Evolutionary conservation across 805 yeast genomes (phyloP).

Genomic region (Cyberlindnera nakhonratchasimensis): DNA sequence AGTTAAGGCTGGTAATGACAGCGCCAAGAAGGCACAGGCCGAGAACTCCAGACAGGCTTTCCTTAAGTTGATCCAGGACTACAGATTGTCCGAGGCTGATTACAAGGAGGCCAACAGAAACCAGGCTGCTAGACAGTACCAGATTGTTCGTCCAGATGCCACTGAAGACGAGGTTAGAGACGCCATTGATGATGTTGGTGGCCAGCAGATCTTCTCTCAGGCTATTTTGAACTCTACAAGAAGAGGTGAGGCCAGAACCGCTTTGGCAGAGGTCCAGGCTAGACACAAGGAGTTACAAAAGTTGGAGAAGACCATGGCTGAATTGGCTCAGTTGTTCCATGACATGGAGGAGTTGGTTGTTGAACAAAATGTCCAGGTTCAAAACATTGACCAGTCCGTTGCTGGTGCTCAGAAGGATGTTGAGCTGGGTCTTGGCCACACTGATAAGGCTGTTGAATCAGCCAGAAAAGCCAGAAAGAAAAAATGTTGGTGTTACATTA

Average conservation of each 20-base stretch:
- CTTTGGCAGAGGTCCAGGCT: slow-evolving; percentile 90
- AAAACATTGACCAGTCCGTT: slow-evolving; percentile 77
- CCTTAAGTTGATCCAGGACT: slow-evolving; percentile 80
- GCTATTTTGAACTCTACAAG: slow-evolving; percentile 84
- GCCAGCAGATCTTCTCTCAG: slow-evolving; percentile 91
- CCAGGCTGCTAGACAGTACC: slow-evolving; percentile 91
- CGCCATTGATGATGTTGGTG: slow-evolving; percentile 79
- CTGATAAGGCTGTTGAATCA: slow-evolving; percentile 80
- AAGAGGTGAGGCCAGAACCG: slow-evolving; percentile 93
- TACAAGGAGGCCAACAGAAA: slow-evolving; percentile 80
- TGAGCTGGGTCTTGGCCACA: slow-evolving; percentile 92
- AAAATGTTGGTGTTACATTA: slow-evolving; percentile 80
- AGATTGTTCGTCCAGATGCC: slow-evolving; percentile 83
- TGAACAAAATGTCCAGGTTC: slow-evolving; percentile 88
- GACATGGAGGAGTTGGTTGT: slow-evolving; percentile 96
- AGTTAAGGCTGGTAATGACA: slow-evolving; percentile 63
- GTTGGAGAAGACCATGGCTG: slow-evolving; percentile 94
- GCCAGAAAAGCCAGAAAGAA: slow-evolving; percentile 90
- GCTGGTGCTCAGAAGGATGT: slow-evolving; percentile 83
- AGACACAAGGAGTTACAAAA: slow-evolving; percentile 94
- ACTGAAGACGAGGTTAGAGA: slow-evolving; percentile 79
- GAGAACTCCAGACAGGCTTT: slow-evolving; percentile 84
- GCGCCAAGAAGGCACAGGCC: slow-evolving; percentile 85
- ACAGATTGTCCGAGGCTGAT: slow-evolving; percentile 80
- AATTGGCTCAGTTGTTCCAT: slow-evolving; percentile 87